Base-by-base conservation (phyloP, 2,329 filamentous ascomycete species). In the Coniochaeta sp. region DNA sequence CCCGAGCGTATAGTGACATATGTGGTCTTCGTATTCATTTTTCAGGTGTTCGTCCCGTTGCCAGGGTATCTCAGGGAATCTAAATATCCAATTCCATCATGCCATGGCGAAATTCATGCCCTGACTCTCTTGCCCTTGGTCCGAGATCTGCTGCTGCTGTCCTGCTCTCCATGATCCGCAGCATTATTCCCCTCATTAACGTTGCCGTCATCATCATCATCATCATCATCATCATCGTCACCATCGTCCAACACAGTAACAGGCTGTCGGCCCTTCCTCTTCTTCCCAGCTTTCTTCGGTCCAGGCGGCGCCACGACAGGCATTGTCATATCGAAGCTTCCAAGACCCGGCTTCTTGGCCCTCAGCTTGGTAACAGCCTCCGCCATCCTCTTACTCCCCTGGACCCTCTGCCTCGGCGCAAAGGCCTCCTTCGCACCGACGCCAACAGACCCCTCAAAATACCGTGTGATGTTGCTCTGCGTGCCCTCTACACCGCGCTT, bases 401-500 rank as follows among this genome's bases (percentile, higher is more conserved):
- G 60, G 0, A 40, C 63, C 14, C 62, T 61, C 62, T 67, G 64
- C 26, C 69, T 62, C 14, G 69, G 70, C 57, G 69, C 69, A 60
- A 67, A 69, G 22, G 64, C 67, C 42, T 71, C 66, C 64, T 57
- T 62, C 36, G 56, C 66, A 40, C 72, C 70, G 0, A 61, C 63
- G 9, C 68, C 70, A 10, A 91, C 87, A 4, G 78, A 75, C 0
- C 93, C 93, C 14, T 86, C 84, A 71, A 98, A 97, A 73, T 88
- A 99, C 26, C 87, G 81, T n/a, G 95, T 99, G 65, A 99, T 96
- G 67, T 99, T 99, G 61, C 87, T 88, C 78, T 99, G 95, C 19
- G 93, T 98, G 7, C 95, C 95, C 75, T 98, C 95, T 30, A 86
- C 81, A 65, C 91, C 89, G 42, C 95, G 82, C 4, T 86, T 84